Evolutionary conservation across 2,329 filamentous ascomycete genomes (phyloP).

Genomic region (Scytalidium lignicola): DNA sequence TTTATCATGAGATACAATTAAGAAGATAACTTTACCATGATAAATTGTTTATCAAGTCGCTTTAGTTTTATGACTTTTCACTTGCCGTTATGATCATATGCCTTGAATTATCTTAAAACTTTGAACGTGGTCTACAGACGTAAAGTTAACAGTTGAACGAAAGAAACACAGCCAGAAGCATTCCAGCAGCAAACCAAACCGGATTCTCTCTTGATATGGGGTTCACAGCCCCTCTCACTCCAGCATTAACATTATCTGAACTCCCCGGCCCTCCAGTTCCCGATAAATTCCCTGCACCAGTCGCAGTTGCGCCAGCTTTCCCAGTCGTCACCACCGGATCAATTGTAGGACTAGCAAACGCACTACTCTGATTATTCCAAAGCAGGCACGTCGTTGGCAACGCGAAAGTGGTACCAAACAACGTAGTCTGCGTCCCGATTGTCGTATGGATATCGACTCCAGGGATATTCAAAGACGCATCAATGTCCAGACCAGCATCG

Average conservation of each 20-base stretch:
- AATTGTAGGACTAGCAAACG: slow-evolving; percentile 7
- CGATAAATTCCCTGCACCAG: background rate
- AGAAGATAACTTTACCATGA: no score
- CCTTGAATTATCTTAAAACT: no score
- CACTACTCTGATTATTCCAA: slow-evolving; percentile 4
- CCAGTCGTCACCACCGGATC: background rate
- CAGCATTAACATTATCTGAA: background rate
- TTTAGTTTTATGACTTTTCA: no score
- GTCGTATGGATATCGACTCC: background rate
- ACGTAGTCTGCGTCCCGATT: background rate
- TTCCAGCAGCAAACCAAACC: background rate
- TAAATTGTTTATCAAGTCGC: no score
- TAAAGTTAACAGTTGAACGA: no score
- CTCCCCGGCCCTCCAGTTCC: background rate
- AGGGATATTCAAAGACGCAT: background rate
- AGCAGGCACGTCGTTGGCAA: slow-evolving; percentile 7
- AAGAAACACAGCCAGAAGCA: background rate
- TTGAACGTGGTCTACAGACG: background rate
- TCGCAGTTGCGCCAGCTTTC: background rate
- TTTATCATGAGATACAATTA: no score
- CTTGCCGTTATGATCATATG: no score
- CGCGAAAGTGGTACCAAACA: slow-evolving; percentile 2
- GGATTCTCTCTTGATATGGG: background rate
- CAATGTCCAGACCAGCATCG: slow-evolving; percentile 3
- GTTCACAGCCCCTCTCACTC: background rate